Conservation (phyloP, 495 filamentous ascomycete species). For the Daldinia grandis region DNA sequence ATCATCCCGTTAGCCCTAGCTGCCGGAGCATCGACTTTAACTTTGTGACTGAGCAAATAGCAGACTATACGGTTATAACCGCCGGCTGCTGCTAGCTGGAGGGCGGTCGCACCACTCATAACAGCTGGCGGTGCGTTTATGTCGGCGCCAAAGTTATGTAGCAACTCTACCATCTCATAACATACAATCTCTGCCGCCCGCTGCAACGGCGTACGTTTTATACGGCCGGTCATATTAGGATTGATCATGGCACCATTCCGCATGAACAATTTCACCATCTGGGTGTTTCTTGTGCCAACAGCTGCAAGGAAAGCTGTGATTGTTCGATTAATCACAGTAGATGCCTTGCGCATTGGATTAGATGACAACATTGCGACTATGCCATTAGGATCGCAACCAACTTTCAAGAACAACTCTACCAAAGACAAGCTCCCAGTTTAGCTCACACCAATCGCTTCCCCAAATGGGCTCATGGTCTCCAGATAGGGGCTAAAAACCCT, state of each 20-base stretch:
- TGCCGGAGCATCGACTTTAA: background rate
- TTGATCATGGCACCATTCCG: background rate
- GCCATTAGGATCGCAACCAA: background rate
- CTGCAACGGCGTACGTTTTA: background rate
- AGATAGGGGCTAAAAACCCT: too few species aligned
- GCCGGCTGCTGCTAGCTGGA: background rate
- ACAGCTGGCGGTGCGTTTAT: background rate
- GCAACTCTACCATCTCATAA: background rate
- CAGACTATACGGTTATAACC: background rate
- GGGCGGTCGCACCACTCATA: background rate
- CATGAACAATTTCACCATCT: background rate
- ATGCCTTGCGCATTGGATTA: rapidly evolving
- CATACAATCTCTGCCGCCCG: background rate
- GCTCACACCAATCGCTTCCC: background rate
- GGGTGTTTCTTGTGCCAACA: background rate
- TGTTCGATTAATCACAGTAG: background rate
- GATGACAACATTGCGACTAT: too few species aligned
- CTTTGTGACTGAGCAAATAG: background rate
- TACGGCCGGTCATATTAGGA: background rate
- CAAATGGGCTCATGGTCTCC: background rate
- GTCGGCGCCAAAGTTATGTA: background rate
- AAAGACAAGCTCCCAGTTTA: background rate
- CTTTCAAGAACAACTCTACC: background rate
- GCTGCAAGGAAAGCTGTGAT: background rate
- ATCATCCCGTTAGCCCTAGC: background rate